Evolutionary conservation across 805 yeast species (phyloP), one percentile per base, ranked within the genome.

Genomic region (Candida germanica): DNA sequence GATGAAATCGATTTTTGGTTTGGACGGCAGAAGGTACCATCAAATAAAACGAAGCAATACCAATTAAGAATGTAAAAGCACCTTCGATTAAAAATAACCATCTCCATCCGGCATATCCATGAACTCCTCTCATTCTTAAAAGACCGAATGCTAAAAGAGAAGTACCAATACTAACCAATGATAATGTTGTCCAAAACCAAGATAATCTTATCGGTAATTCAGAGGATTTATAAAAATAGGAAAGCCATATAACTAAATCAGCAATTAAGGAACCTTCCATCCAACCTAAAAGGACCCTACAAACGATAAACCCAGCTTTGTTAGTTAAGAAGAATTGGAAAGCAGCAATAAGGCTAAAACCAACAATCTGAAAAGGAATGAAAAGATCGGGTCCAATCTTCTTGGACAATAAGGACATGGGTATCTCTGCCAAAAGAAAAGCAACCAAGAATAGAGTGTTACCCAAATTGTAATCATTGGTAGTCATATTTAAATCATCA

Each of bases 41-140:
- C 33, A 66, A 43, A 31, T 56, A 68, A 43, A 59, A 72, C 3
- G 61, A 53, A 25, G 51, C 43, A 18, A 76, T 19, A 1, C 87
- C 87, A 43, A 82, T 64, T 2, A 51, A 13, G 4, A 79, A 54
- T 2, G 87, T 79, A 28, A 79, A 47, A 5, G 70, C 35, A 4
- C 88, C 87, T 51, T 80, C 86, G 35, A 83, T 66, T 13, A 82
- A 50, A 44, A 82, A 82, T 15, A 82, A 59, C 78, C 81, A 82
- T 35, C 73, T 64, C 87, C 87, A 82, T 25, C 59, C 59, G 21
- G 47, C 53, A 39, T 36, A 38, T 12, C 52, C 51, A 14, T 30
- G 23, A 6, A 35, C 26, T 6, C 55, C 52, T 24, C 54, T 33
- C 42, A 50, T 34, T 31, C 51, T 40, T 21, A 54, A 43, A 8